Evolutionary conservation across 2,329 filamentous ascomycete genomes (phyloP), one percentile per base, ranked within the genome.

Genomic region (Nectriaceae sp.): DNA sequence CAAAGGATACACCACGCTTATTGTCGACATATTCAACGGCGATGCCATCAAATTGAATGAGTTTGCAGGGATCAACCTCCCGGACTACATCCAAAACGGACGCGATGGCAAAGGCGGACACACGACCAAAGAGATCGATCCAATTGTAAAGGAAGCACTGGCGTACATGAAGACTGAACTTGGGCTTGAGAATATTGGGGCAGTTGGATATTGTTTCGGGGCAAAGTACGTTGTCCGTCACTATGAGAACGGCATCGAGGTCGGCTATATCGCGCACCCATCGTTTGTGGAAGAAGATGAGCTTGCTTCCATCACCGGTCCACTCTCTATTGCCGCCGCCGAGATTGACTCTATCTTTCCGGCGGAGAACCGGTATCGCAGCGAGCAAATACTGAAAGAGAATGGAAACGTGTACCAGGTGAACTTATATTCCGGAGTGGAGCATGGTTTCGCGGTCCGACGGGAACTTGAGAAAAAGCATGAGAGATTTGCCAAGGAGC

Each of bases 181-280:
- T 51, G 76, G 78, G 8, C 69, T 79, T 40, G 80, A 80, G 66
- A 81, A 77, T 57, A 66, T 89, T 21, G 86, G 80, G 2, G 78
- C 74, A 20, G 78, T 84, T 2, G 87, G 87, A 0, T 89, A 89
- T 70, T 90, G 87, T 70, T 89, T 89, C 56, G 86, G 87, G 37
- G 86, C 76, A 21, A 49, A 39, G 77, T 89, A 86, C 64, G 81
- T 87, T 16, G 77, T 75, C 47, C 80, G 88, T 39, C 86, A 83
- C 72, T 74, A 75, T 68, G 72, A 75, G 44, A 64, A 74, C 49
- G 82, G 82, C 58, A 75, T 91, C 57, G 77, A 88, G 50, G 88
- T 80, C 44, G 88, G 86, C 42, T 92, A 77, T 70, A 71, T 80
- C 19, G 89, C 88, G 5, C 89, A 92, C 69, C 89, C 89, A 2